These are phyloP conservation scores for Amaranthus palmeri DNA, from an alignment of 148 eudicot species.

Conservation along the genomic window DNA sequence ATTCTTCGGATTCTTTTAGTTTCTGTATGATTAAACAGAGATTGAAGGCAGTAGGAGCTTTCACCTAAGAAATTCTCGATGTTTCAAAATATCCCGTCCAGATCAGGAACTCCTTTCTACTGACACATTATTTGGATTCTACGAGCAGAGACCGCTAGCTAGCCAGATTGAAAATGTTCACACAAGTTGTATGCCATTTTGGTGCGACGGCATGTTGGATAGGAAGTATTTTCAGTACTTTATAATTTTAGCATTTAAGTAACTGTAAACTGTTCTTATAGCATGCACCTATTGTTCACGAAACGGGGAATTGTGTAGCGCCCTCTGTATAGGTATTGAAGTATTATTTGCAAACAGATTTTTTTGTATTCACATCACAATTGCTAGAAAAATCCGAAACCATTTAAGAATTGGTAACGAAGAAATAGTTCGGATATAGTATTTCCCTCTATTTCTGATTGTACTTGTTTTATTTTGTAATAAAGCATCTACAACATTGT, in stretches of 20 bases:
- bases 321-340: background rate
- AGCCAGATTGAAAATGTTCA: slow-evolving; percentile 5
- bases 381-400: background rate
- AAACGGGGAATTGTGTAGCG: slow-evolving; percentile 8
- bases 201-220: background rate
- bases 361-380: background rate
- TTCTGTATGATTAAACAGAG: background rate
- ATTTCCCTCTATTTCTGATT: no score
- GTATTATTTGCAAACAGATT: background rate
- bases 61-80: background rate
- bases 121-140: slow-evolving; percentile 1
- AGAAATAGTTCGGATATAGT: background rate
- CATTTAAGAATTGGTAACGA: background rate
- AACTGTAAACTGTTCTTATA: background rate
- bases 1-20: slow-evolving; percentile 83
- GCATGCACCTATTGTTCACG: background rate
- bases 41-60: background rate
- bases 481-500: no score
- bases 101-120: background rate
- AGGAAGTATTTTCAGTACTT: slow-evolving; percentile 7
- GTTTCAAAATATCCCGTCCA: background rate
- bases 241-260: background rate
- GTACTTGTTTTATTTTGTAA: no score
- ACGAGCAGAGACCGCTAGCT: background rate
- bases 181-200: slow-evolving; percentile 7